Percentiles rank a stretch among this genome's conserved stretches.
phyloP scores from a whole-genome alignment of 2,329 filamentous ascomycete genomes.

The Fusarium sp. region DNA sequence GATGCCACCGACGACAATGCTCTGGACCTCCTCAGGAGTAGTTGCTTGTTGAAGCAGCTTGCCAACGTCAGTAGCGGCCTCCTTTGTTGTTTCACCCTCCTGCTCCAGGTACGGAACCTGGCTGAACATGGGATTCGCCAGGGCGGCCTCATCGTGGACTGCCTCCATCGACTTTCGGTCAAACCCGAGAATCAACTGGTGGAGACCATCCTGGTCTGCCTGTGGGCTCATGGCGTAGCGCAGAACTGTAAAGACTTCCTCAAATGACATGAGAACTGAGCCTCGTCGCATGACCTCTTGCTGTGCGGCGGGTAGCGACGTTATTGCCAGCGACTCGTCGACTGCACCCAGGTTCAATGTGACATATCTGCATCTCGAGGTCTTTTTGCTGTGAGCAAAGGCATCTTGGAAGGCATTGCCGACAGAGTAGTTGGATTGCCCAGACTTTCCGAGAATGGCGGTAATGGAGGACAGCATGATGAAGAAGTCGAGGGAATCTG shows the following conservation, averaged over 20 bases:
- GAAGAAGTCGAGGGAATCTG: conserved; percentile 32
- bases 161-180: conserved; percentile 31
- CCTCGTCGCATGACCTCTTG: conserved; percentile 25
- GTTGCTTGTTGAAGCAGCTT: conserved; percentile 27
- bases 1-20: conserved; percentile 21
- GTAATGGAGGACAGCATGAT: conserved; percentile 36
- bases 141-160: conserved; percentile 19
- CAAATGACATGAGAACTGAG: conserved; percentile 28
- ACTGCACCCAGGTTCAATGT: conserved; percentile 27
- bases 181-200: conserved; percentile 28
- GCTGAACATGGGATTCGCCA: conserved; percentile 30
- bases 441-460: conserved; percentile 26
- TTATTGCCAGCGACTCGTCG: conserved; percentile 25
- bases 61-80: conserved; percentile 18
- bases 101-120: conserved; percentile 18
- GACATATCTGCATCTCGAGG: conserved; percentile 24
- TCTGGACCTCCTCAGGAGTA: conserved; percentile 17
- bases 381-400: conserved; percentile 19
- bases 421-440: conserved; percentile 25
- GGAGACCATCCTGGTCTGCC: conserved; percentile 3
- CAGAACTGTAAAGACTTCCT: conserved; percentile 26
- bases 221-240: conserved; percentile 25
- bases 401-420: conserved; percentile 33
- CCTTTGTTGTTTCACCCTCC: conserved; percentile 16
- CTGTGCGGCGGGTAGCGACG: conserved; percentile 21